These are phyloP conservation scores for Silene coronaria DNA, from an alignment of 179 eudicot genomes.

Conservation along the genomic window DNA sequence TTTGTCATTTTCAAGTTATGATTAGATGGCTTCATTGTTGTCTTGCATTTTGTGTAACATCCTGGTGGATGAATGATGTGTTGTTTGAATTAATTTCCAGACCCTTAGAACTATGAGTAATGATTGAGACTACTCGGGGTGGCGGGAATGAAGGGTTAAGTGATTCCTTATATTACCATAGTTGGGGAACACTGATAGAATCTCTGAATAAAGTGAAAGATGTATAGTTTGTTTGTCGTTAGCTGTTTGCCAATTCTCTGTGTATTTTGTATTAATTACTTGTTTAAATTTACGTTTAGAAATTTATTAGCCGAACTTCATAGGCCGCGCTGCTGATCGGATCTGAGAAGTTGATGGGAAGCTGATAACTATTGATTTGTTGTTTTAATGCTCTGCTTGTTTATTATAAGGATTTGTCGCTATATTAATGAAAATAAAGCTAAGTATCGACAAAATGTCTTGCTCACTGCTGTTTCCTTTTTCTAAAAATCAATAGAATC, in stretches of 20 bases:
- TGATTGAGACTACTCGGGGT: too few species aligned
- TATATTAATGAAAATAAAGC: neutral
- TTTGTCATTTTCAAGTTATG: slow-evolving; percentile 4
- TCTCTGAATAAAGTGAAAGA: too few species aligned
- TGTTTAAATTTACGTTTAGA: slow-evolving; percentile 5
- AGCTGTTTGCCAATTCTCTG: neutral
- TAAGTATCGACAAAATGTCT: neutral
- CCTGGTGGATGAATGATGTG: too few species aligned
- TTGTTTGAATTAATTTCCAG: too few species aligned
- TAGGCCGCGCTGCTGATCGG: neutral
- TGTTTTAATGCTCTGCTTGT: neutral
- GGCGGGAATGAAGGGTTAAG: too few species aligned
- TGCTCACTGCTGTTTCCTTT: neutral
- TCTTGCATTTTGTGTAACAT: too few species aligned
- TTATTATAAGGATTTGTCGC: neutral
- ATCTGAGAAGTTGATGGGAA: slow-evolving; percentile 8
- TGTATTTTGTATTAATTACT: neutral
- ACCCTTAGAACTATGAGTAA: too few species aligned
- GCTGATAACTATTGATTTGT: neutral
- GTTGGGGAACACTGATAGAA: too few species aligned
- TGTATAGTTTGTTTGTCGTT: neutral
- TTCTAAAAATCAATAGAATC: neutral
- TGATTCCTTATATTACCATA: too few species aligned
- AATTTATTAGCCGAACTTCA: neutral
- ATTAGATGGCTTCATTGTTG: neutral